These are phyloP conservation scores for Salicornia ramosissima DNA, from an alignment of 148 eudicot genomes.

Conservation along the genomic window DNA sequence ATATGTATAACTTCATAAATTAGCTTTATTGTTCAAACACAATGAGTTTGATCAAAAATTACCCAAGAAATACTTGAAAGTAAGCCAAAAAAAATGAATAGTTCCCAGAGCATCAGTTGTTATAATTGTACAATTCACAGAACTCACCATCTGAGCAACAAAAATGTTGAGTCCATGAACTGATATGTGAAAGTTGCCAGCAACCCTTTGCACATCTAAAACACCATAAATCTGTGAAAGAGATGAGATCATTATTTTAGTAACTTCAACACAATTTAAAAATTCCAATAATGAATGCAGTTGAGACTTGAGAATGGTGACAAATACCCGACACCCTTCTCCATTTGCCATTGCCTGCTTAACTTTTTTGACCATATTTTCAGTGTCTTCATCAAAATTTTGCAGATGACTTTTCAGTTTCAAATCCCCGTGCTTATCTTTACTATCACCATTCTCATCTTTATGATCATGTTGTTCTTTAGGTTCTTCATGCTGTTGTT, in stretches of 20 bases:
- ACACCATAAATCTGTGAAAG: constrained; percentile 80
- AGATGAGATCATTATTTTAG: constrained; percentile 11
- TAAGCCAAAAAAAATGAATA: constrained; percentile 1
- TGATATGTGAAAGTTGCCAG: constrained; percentile 96
- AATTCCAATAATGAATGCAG: neutral
- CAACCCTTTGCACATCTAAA: constrained; percentile 98
- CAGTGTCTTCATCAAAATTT: constrained; percentile 80
- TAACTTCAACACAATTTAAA: constrained; percentile 5
- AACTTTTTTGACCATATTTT: constrained; percentile 71
- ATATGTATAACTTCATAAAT: too few species aligned
- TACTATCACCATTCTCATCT: constrained; percentile 38
- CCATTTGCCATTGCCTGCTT: constrained; percentile 70
- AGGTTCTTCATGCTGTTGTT: constrained; percentile 13
- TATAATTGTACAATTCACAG: neutral
- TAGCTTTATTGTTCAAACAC: too few species aligned
- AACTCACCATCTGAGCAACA: constrained; percentile 93
- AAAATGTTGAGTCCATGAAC: constrained; percentile 96
- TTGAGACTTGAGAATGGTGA: constrained; percentile 3
- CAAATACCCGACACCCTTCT: constrained; percentile 92
- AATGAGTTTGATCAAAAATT: too few species aligned
- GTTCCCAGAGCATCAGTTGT: neutral
- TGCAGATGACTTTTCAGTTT: constrained; percentile 56
- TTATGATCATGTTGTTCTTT: constrained; percentile 24
- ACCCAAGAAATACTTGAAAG: too few species aligned
- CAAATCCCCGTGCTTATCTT: constrained; percentile 48